A percentile compares a stretch with the other conserved stretches of the same genome.
Conservation (phyloP, 2,329 filamentous ascomycete species). For the Meredithiella fracta region DNA sequence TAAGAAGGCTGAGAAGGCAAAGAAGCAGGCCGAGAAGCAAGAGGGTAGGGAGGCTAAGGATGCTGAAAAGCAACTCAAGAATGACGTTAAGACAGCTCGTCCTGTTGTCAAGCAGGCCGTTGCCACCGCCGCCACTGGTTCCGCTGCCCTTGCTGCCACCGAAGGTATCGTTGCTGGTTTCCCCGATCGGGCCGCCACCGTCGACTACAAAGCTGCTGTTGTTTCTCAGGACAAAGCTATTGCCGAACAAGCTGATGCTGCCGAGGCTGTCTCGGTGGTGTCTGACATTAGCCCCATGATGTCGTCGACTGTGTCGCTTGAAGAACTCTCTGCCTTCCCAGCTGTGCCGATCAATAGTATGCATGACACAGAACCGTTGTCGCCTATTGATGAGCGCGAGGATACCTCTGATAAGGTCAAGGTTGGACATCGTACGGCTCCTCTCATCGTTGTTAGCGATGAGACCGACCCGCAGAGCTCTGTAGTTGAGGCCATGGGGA, state of each 20-base stretch:
- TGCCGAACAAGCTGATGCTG: background rate
- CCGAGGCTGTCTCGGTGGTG: background rate
- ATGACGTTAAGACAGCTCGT: constrained; percentile 14
- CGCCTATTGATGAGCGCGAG: background rate
- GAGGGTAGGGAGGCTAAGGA: constrained; percentile 29
- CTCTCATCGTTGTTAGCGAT: background rate
- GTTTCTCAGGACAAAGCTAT: too few relatives aligned
- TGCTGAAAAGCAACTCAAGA: constrained; percentile 31
- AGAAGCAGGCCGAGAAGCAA: constrained; percentile 36
- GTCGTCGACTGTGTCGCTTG: constrained; percentile 5
- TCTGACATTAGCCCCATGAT: background rate
- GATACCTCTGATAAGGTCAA: background rate
- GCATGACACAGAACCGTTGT: background rate
- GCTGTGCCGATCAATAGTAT: background rate
- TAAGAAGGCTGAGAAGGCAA: constrained; percentile 43
- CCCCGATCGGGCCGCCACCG: too few relatives aligned
- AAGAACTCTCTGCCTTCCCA: constrained; percentile 5
- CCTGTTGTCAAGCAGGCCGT: constrained; percentile 16
- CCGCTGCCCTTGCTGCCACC: background rate
- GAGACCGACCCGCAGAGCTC: constrained; percentile 2
- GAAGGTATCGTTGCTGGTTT: background rate
- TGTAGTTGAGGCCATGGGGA: background rate
- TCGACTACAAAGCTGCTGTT: too few relatives aligned
- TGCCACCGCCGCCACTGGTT: background rate
- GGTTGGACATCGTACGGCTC: background rate